These are phyloP conservation scores for Trichosanthes cucumerina DNA, from an alignment of 306 rosid genomes.

Conservation along the genomic window DNA sequence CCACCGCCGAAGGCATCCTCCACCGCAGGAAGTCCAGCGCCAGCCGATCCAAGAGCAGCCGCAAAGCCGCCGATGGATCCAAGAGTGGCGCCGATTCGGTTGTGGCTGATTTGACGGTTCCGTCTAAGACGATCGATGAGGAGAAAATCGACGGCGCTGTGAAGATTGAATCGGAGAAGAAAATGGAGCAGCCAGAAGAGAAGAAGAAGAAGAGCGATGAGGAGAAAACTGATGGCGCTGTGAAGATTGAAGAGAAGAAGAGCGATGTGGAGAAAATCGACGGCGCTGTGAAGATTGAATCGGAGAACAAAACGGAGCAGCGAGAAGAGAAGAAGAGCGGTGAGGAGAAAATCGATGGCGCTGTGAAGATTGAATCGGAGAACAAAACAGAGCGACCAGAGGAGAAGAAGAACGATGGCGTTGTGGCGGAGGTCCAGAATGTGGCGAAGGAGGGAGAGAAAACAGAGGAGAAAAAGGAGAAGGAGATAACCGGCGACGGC, in stretches of 20 bases:
- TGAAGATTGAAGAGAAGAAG: background rate
- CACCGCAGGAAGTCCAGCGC: constrained; percentile 35
- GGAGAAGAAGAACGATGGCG: background rate
- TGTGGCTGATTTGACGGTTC: background rate
- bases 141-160: background rate
- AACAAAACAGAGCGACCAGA: background rate
- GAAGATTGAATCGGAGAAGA: too few species aligned
- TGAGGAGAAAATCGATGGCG: background rate
- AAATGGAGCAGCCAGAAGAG: background rate
- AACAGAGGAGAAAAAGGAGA: background rate
- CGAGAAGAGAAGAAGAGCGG: background rate
- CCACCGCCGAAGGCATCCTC: constrained; percentile 38
- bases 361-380: background rate
- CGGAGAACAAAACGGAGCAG: background rate
- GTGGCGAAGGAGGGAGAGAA: background rate
- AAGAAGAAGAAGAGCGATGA: background rate
- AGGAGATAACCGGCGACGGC: background rate
- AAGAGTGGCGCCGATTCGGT: background rate
- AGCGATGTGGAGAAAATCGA: background rate
- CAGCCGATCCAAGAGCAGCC: constrained; percentile 12
- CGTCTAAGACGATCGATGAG: background rate
- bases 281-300: background rate
- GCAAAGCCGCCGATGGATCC: background rate
- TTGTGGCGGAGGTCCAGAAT: background rate
- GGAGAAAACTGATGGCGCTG: background rate